Evolutionary conservation across 495 filamentous ascomycete species (phyloP).

Genomic region (Platismatia glauca): DNA sequence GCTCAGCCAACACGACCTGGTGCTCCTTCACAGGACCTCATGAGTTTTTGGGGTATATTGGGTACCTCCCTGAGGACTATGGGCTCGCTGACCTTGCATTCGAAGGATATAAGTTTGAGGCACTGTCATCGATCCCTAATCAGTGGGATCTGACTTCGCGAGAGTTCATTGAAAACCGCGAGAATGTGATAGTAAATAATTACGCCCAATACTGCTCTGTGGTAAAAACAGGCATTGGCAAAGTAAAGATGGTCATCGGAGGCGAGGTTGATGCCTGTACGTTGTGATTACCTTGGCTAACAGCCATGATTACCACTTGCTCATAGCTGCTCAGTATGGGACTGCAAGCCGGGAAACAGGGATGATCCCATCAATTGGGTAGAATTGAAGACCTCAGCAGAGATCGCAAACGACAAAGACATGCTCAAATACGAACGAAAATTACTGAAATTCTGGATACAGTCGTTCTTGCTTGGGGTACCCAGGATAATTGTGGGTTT

Average conservation of each 20-base stretch:
- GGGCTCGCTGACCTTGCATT: not conserved
- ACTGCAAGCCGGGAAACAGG: slow-evolving; percentile 57
- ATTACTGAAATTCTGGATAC: slow-evolving; percentile 89
- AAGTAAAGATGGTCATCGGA: slow-evolving; percentile 63
- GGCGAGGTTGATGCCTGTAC: slow-evolving; percentile 88
- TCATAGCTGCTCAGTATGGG: slow-evolving; percentile 55
- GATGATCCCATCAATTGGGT: slow-evolving; percentile 76
- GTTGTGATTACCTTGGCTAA: slow-evolving; percentile 20
- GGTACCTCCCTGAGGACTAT: not conserved
- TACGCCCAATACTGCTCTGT: slow-evolving; percentile 90
- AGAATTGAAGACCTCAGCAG: slow-evolving; percentile 84
- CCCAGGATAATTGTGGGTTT: slow-evolving; percentile 88
- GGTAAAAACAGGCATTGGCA: slow-evolving; percentile 76
- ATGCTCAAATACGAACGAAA: slow-evolving; percentile 75
- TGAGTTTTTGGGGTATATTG: slow-evolving; percentile 53
- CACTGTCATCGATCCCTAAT: slow-evolving; percentile 61
- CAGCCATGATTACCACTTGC: not conserved
- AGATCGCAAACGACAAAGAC: slow-evolving; percentile 54
- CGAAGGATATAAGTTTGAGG: slow-evolving; percentile 93
- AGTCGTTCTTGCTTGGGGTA: slow-evolving; percentile 85
- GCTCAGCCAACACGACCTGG: slow-evolving; percentile 45
- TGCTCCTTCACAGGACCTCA: slow-evolving; percentile 52
- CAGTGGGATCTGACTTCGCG: slow-evolving; percentile 63
- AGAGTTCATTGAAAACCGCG: slow-evolving; percentile 68
- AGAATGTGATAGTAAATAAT: slow-evolving; percentile 66